Base-by-base conservation (phyloP, 495 filamentous ascomycete genomes). In the Delitschia confertaspora region DNA sequence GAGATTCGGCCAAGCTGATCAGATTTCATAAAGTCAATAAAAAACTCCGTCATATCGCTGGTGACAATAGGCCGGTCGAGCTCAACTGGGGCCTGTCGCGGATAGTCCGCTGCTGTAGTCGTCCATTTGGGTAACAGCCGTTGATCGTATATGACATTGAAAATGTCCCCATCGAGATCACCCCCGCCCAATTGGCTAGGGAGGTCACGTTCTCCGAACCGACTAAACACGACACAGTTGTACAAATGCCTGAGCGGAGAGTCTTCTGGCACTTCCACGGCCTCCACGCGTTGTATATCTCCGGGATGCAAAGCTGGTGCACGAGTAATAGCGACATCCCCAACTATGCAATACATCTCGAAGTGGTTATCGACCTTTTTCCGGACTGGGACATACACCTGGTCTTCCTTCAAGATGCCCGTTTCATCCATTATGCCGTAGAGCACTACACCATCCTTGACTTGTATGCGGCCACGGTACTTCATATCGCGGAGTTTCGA, bases 371-470 rank as follows among this genome's bases (percentile, higher is more conserved):
- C n/a, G n/a, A n/a, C n/a, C n/a, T n/a, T 33, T 9, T 33, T 26
- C 7, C 35, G 38, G 18, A 38, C 29, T 14, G 34, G 13, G 18
- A 77, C 65, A 46, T 77, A 86, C 0, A 88, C 66, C 46, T 89
- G 65, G 0, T 74, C 74, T 54, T 84, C 83, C 30, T 75, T 45
- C 2, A 93, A 63, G 25, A 65, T 67, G 0, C 72, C 75, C 1
- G 81, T 86, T 61, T 93, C 85, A 49, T 93, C 86, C 74, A 93
- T 82, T 19, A 93, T 68, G 3, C 86, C 86, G 48, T 80, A 85
- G 0, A 91, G 63, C 0, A 80, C 85, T 6, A 78, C 65, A 0
- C 82, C 86, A n/a, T 79, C 45, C 2, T 67, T 53, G 1, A 93
- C 71, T 0, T 69, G 77, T 30, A 91, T 91, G 1, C 83, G 74